phyloP scores from a whole-genome alignment of 495 filamentous ascomycete species.

The Cudoniella acicularis region DNA sequence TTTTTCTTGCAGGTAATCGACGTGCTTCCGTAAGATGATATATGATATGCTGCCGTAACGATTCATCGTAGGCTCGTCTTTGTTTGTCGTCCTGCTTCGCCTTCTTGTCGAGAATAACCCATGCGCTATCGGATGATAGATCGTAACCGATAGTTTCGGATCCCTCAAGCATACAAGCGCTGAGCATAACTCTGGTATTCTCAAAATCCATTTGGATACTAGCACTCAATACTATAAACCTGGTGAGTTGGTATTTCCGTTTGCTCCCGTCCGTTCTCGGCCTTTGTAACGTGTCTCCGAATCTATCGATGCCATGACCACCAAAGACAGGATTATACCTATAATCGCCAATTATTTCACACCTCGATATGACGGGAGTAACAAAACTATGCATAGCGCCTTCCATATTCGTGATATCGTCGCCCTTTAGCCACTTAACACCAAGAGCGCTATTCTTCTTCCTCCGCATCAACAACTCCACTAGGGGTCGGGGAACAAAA shows the following conservation, averaged over 20 bases:
- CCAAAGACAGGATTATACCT: slow-evolving; percentile 1
- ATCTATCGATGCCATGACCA: slow-evolving; percentile 17
- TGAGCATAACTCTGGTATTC: slow-evolving; percentile 15
- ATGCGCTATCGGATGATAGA: slow-evolving; percentile 7
- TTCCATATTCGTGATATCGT: slow-evolving; percentile 24
- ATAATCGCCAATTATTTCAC: slow-evolving; percentile 24
- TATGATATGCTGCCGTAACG: slow-evolving; percentile 14
- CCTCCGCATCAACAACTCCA: slow-evolving; percentile 19
- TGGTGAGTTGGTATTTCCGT: slow-evolving; percentile 10
- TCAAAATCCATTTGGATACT: slow-evolving; percentile 25
- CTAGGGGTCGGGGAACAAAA: slow-evolving; percentile 15
- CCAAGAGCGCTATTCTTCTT: slow-evolving; percentile 20
- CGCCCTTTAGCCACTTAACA: slow-evolving; percentile 9
- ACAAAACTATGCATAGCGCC: slow-evolving; percentile 24
- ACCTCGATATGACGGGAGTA: slow-evolving; percentile 17
- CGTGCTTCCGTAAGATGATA: slow-evolving; percentile 11
- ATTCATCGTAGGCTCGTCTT: slow-evolving; percentile 15
- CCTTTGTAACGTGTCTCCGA: slow-evolving; percentile 5
- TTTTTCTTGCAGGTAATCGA: slow-evolving; percentile 9
- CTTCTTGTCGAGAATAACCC: slow-evolving; percentile 3
- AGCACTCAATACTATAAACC: slow-evolving; percentile 21
- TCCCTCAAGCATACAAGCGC: slow-evolving; percentile 7
- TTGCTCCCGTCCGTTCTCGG: neutral
- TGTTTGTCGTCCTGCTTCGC: slow-evolving; percentile 14
- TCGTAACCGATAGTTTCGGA: slow-evolving; percentile 8